phyloP scores from a whole-genome alignment of 805 yeast genomes.

The Pichia rugopelliculosa region DNA sequence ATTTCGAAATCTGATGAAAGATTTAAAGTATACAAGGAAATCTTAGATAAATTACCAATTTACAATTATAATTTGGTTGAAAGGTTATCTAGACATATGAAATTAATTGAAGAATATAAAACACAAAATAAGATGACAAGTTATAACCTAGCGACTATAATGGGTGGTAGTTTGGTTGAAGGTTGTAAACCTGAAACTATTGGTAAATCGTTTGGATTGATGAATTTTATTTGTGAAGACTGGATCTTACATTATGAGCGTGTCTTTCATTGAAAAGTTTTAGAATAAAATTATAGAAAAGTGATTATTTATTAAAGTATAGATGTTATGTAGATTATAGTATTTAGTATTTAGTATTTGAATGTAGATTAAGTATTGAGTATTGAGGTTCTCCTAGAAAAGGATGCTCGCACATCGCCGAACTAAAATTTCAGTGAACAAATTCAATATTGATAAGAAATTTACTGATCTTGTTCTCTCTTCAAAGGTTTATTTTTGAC shows the following conservation, averaged over 20 bases:
- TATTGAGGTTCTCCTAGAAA: no score
- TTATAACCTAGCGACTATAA: conserved; percentile 83
- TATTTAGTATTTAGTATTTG: background rate
- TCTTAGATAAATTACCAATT: conserved; percentile 42
- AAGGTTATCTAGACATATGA: conserved; percentile 61
- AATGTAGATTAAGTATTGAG: no score
- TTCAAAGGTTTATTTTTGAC: background rate
- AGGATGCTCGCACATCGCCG: background rate
- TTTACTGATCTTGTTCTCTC: no score
- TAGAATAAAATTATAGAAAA: background rate
- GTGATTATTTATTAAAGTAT: no score
- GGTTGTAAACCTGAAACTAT: conserved; percentile 42
- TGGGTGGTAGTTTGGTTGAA: conserved; percentile 57
- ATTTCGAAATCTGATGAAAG: conserved; percentile 19
- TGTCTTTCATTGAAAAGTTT: conserved; percentile 24
- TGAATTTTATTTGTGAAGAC: conserved; percentile 47
- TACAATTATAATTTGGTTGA: conserved; percentile 63
- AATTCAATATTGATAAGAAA: no score
- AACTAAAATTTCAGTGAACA: background rate
- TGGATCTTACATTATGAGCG: conserved; percentile 37
- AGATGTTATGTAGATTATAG: no score
- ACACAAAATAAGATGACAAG: conserved; percentile 79
- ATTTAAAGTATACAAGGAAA: conserved; percentile 19
- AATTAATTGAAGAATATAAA: conserved; percentile 57
- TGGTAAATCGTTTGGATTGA: conserved; percentile 44